phyloP scores from a whole-genome alignment of 805 yeast species.

The Saccharomycopsis malanga region DNA sequence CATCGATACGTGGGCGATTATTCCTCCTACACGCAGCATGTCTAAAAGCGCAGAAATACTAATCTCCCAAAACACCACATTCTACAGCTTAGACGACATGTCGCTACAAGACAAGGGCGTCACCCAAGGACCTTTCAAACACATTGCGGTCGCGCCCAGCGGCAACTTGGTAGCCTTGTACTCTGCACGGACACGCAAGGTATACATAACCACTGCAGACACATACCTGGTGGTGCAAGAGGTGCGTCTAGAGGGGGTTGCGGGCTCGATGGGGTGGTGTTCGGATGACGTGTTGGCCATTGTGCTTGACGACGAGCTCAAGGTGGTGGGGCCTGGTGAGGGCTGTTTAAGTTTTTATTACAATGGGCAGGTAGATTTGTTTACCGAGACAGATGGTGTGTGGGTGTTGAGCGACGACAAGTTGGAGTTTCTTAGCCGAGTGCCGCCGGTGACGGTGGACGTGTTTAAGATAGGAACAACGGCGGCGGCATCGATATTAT shows the following conservation, averaged over 20 bases:
- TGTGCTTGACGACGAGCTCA: slow-evolving; percentile 53
- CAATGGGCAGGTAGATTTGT: slow-evolving; percentile 33
- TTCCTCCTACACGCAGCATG: slow-evolving; percentile 25
- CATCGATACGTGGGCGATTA: slow-evolving; percentile 26
- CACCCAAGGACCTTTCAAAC: slow-evolving; percentile 41
- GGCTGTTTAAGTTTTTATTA: slow-evolving; percentile 43
- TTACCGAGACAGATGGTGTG: slow-evolving; percentile 63
- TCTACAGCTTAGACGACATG: slow-evolving; percentile 2
- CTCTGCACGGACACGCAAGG: slow-evolving; percentile 33
- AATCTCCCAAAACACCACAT: slow-evolving; percentile 15
- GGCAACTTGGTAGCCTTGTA: slow-evolving; percentile 48
- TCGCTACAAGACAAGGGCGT: neutral
- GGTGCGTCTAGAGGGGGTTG: slow-evolving; percentile 37
- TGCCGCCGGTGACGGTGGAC: slow-evolving; percentile 47
- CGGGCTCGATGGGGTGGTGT: slow-evolving; percentile 58
- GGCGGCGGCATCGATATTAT: slow-evolving; percentile 70
- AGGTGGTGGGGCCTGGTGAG: slow-evolving; percentile 65
- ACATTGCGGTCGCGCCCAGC: slow-evolving; percentile 44
- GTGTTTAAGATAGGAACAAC: slow-evolving; percentile 80
- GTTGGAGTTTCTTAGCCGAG: slow-evolving; percentile 58
- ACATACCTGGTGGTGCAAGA: slow-evolving; percentile 39
- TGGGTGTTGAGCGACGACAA: slow-evolving; percentile 52
- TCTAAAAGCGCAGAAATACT: slow-evolving; percentile 28
- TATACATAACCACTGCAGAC: slow-evolving; percentile 45
- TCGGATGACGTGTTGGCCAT: slow-evolving; percentile 68